These are phyloP conservation scores for Rheum nobile DNA, from an alignment of 148 eudicot genomes.

Conservation along the genomic window DNA sequence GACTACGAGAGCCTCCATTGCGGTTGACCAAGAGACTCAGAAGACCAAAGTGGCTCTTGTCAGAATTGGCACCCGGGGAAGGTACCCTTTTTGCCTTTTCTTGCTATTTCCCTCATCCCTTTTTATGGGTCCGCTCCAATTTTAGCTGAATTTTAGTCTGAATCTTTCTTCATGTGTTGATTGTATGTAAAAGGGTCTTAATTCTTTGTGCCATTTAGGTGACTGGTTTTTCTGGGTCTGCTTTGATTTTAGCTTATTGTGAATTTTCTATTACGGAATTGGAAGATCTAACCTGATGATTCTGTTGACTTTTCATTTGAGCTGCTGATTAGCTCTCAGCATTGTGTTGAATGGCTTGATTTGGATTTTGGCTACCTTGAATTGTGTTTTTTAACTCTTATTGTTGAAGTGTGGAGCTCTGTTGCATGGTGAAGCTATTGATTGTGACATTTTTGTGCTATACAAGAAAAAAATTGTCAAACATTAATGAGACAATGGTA, in stretches of 20 bases:
- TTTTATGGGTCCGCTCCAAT: background rate
- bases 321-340: background rate
- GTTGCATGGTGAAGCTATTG: background rate
- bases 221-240: background rate
- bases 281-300: background rate
- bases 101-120: background rate
- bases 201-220: background rate
- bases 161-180: background rate
- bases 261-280: background rate
- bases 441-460: background rate
- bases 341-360: background rate
- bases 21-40: slow-evolving; percentile 39
- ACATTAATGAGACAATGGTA: background rate
- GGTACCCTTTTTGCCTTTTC: slow-evolving; percentile 30
- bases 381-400: background rate
- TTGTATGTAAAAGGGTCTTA: background rate
- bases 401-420: background rate
- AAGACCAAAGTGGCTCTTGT: slow-evolving; percentile 50
- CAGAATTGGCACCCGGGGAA: slow-evolving; percentile 89
- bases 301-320: background rate
- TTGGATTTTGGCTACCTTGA: background rate
- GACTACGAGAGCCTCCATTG: slow-evolving; percentile 46
- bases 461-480: background rate
- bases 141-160: background rate
- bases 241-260: background rate